phyloP scores from a whole-genome alignment of 495 filamentous ascomycete species.

The Penicillium alfredii region DNA sequence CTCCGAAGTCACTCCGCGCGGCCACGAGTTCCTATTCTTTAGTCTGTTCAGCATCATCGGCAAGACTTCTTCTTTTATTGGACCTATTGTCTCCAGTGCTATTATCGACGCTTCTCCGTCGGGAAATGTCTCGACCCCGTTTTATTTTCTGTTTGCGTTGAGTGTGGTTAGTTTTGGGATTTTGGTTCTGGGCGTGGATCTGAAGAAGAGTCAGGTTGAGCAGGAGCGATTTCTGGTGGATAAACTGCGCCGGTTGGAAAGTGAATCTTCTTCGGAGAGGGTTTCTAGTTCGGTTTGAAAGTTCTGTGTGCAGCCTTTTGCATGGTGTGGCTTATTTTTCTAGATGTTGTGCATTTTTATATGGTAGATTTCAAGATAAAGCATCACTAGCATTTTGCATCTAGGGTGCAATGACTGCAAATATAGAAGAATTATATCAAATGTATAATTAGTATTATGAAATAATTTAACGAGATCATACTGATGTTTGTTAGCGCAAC shows the following conservation, averaged over 20 bases:
- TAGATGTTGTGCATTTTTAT: no score
- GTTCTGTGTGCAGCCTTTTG: no score
- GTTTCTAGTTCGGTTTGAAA: conserved; percentile 1
- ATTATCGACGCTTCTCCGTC: conserved; percentile 57
- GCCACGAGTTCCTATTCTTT: conserved; percentile 64
- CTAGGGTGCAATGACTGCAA: no score
- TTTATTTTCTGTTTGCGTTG: conserved; percentile 58
- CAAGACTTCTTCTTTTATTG: conserved; percentile 59
- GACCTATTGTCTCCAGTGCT: conserved; percentile 56
- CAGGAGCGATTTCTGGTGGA: conserved; percentile 36
- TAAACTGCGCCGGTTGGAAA: conserved; percentile 13
- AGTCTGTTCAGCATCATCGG: conserved; percentile 60
- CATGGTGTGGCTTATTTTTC: no score
- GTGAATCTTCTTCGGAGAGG: conserved; percentile 2
- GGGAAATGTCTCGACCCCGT: conserved; percentile 51
- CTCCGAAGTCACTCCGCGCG: conserved; percentile 57
- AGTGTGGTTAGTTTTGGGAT: conserved; percentile 49
- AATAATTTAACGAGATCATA: no score
- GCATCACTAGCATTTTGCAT: no score
- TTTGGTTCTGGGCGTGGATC: conserved; percentile 48
- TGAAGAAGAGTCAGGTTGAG: conserved; percentile 53
- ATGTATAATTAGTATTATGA: no score
- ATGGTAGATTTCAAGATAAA: no score
- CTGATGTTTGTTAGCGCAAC: no score
- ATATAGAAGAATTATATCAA: no score